These are phyloP conservation scores for Hypholoma sublateritium DNA, from an alignment of 768 basidiomycete genomes.

Conservation along the genomic window DNA sequence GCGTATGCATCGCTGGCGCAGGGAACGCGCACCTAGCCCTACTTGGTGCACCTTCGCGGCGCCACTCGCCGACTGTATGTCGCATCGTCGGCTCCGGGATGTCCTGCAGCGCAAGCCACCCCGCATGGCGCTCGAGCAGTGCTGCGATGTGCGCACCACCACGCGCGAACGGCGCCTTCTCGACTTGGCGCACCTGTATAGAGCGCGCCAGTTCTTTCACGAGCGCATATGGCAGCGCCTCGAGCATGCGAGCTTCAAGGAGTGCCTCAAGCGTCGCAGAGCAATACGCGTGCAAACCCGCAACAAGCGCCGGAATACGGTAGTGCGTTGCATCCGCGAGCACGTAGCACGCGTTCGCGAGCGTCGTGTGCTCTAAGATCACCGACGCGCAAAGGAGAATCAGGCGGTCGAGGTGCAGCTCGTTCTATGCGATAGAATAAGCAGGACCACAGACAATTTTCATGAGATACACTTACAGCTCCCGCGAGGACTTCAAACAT, in stretches of 20 bases:
- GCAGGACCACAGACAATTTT: background rate
- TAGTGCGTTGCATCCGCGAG: constrained; percentile 82
- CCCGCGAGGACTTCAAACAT: constrained; percentile 85
- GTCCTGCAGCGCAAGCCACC: constrained; percentile 74
- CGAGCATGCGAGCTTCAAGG: constrained; percentile 78
- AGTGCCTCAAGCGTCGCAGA: constrained; percentile 83
- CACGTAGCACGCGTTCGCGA: constrained; percentile 77
- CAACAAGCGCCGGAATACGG: constrained; percentile 66
- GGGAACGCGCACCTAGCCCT: constrained; percentile 3
- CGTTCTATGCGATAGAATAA: constrained; percentile 52
- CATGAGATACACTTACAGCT: constrained; percentile 51
- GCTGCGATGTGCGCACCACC: constrained; percentile 49
- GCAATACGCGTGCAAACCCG: constrained; percentile 78
- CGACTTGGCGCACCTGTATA: constrained; percentile 56
- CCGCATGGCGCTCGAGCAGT: constrained; percentile 59
- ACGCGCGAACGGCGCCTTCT: constrained; percentile 67
- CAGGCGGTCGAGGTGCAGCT: constrained; percentile 85
- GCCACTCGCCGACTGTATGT: constrained; percentile 15
- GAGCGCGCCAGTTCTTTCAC: constrained; percentile 67
- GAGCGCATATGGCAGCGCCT: constrained; percentile 66
- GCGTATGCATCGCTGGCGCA: constrained; percentile 8
- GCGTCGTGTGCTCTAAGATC: constrained; percentile 64
- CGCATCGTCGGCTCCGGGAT: constrained; percentile 56
- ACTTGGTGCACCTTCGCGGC: background rate
- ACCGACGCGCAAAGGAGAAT: constrained; percentile 79